Evolutionary conservation across 2,329 filamentous ascomycete genomes (phyloP).

Genomic region (Tolypocladium tropicale): DNA sequence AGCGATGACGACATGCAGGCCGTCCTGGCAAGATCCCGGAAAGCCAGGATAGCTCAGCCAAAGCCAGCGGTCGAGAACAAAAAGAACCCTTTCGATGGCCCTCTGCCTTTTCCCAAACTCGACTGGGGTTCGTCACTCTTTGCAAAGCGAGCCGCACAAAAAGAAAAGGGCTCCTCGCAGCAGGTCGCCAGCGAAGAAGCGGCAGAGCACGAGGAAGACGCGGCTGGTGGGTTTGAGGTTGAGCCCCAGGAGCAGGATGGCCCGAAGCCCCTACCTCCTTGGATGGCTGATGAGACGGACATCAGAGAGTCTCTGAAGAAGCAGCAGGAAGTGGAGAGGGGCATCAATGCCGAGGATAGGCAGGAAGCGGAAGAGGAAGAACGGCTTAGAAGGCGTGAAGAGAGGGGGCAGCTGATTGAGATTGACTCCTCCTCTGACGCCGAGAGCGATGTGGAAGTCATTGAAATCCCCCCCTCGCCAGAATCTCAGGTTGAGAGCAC

Average conservation of each 20-base stretch:
- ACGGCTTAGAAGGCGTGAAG: conserved; percentile 29
- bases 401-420: conserved; percentile 43
- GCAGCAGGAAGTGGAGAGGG: conserved; percentile 43
- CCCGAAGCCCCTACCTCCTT: conserved; percentile 60
- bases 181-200: conserved; percentile 11
- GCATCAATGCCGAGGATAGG: conserved; percentile 55
- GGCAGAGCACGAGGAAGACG: conserved; percentile 32
- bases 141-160: conserved; percentile 25
- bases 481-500: conserved; percentile 9
- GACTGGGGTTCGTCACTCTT: conserved; percentile 56
- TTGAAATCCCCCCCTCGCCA: conserved; percentile 34
- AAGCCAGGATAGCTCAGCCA: conserved; percentile 35
- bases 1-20: conserved; percentile 73
- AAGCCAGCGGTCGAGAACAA: conserved; percentile 36
- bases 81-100: conserved; percentile 61
- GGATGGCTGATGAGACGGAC: conserved; percentile 57
- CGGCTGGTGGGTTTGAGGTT: conserved; percentile 57
- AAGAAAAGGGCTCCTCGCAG: conserved; percentile 11
- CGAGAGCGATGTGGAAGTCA: conserved; percentile 46
- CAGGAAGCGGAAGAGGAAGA: conserved; percentile 47
- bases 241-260: conserved; percentile 29
- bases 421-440: conserved; percentile 53
- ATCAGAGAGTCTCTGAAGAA: conserved; percentile 53
- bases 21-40: conserved; percentile 62
- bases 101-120: conserved; percentile 83